Conservation (phyloP, 495 filamentous ascomycete genomes). For the Aspergillus egyptiacus region DNA sequence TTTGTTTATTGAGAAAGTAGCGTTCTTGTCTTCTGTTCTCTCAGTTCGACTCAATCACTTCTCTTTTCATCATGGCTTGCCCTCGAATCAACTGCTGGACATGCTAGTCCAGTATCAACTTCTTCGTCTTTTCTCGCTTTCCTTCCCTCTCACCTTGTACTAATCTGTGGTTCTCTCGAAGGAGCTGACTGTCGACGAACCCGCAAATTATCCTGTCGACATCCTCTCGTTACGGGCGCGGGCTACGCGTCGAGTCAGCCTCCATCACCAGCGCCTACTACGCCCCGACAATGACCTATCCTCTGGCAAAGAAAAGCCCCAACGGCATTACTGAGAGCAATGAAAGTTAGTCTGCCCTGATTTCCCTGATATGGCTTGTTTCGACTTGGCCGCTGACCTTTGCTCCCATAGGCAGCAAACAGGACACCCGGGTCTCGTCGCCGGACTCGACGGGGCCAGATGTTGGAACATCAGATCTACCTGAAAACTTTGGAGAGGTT, state of each 20-base stretch:
- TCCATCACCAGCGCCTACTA: background rate
- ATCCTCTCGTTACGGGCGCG: background rate
- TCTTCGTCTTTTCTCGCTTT: slow-evolving; percentile 3
- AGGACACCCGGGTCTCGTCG: background rate
- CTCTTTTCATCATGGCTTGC: slow-evolving; percentile 2
- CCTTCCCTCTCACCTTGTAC: background rate
- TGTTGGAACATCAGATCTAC: slow-evolving; percentile 27
- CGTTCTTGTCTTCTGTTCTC: background rate
- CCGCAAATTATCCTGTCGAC: background rate
- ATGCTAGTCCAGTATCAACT: slow-evolving; percentile 14
- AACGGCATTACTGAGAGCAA: slow-evolving; percentile 12
- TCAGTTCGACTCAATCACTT: slow-evolving; percentile 1
- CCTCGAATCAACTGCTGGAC: slow-evolving; percentile 4
- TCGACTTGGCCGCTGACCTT: background rate
- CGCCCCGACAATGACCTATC: slow-evolving; percentile 13
- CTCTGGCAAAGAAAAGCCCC: slow-evolving; percentile 13
- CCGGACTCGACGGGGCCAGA: slow-evolving; percentile 2
- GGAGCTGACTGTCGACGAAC: background rate
- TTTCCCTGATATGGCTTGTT: background rate
- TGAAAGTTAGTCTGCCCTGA: slow-evolving; percentile 10
- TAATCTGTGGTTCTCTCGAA: background rate
- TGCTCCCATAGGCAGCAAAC: background rate
- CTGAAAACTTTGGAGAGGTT: slow-evolving; percentile 62
- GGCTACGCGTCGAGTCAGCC: background rate
- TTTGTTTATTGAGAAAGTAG: background rate